Evolutionary conservation across 176 grass and related monocot genomes (phyloP).

Genomic region (Aegilops longissima): DNA sequence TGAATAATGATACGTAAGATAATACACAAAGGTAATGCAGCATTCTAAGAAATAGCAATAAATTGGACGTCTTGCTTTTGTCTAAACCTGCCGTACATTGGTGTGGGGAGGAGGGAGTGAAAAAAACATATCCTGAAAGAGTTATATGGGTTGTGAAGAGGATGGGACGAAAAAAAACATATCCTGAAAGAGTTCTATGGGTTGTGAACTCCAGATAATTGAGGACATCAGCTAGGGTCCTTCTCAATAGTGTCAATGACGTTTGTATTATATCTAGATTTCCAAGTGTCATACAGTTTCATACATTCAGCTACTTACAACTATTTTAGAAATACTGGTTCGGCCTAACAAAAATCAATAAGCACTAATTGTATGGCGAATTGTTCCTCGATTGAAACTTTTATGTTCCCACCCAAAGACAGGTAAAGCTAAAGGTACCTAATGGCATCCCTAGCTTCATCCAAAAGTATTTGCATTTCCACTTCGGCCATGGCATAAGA

Average conservation of each 20-base stretch:
- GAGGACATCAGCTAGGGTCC: not conserved
- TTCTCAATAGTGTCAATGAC: constrained; percentile 18
- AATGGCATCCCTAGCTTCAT: not conserved
- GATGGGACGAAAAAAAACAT: too few species aligned
- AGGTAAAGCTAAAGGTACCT: constrained; percentile 1
- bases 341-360: constrained; percentile 7
- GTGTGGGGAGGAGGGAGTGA: not conserved
- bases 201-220: constrained; percentile 12
- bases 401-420: not conserved
- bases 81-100: not conserved
- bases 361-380: not conserved
- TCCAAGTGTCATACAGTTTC: not conserved
- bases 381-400: not conserved
- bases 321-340: not conserved
- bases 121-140: constrained; percentile 5
- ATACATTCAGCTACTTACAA: not conserved
- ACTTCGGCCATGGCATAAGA: constrained; percentile 11
- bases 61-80: constrained; percentile 8
- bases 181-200: not conserved
- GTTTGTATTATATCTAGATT: not conserved
- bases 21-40: not conserved
- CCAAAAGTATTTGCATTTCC: not conserved
- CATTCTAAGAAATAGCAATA: constrained; percentile 18
- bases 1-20: not conserved
- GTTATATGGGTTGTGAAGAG: constrained; percentile 3